These are phyloP conservation scores for Aureobasidium sp. DNA, from an alignment of 2,329 filamentous ascomycete species.

Conservation along the genomic window DNA sequence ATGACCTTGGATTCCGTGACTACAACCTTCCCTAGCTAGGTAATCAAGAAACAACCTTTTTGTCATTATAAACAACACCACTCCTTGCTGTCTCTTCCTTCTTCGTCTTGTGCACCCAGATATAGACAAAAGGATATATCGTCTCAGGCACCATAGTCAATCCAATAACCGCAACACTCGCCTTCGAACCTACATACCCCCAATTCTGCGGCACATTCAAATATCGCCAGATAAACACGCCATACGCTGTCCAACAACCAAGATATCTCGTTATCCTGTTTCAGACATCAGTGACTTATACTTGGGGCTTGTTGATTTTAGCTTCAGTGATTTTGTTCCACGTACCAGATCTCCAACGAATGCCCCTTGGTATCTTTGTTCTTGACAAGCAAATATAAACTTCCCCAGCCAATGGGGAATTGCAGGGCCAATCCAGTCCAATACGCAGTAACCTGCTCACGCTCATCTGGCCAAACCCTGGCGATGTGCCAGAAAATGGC, in stretches of 20 bases:
- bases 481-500: slow-evolving; percentile 27
- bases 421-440: slow-evolving; percentile 34
- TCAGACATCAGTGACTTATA: neutral
- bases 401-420: slow-evolving; percentile 34
- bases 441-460: slow-evolving; percentile 35
- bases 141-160: slow-evolving; percentile 35
- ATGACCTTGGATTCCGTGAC: no score
- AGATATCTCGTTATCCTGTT: slow-evolving; percentile 33
- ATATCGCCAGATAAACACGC: slow-evolving; percentile 35
- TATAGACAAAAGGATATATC: slow-evolving; percentile 33
- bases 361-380: slow-evolving; percentile 32
- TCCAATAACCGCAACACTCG: slow-evolving; percentile 30
- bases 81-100: neutral
- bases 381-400: slow-evolving; percentile 27
- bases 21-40: no score
- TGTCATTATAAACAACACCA: neutral
- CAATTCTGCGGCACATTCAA: slow-evolving; percentile 35
- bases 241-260: slow-evolving; percentile 33
- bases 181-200: slow-evolving; percentile 31
- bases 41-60: neutral
- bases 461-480: slow-evolving; percentile 31
- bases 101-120: slow-evolving; percentile 24
- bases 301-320: no score
- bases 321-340: no score
- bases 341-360: slow-evolving; percentile 35